Evolutionary conservation across 805 yeast genomes (phyloP), one percentile per base, ranked within the genome.

Genomic region (Yamadazyma paraphyllophila): DNA sequence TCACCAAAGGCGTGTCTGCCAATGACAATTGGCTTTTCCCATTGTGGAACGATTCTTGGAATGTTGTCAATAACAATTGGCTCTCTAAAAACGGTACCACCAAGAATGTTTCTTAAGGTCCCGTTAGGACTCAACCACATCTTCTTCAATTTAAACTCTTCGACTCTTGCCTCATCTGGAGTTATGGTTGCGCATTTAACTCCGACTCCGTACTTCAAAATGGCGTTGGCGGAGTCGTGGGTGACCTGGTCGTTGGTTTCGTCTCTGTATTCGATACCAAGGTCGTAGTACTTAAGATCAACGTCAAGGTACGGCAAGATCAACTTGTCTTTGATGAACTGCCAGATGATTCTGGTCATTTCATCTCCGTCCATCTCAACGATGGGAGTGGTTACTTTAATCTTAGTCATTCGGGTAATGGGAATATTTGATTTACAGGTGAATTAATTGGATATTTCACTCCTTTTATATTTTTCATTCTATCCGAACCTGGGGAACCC

Each of bases 41-140:
- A 92, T 48, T 85, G 85, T 37, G 95, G 88, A 15, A 92, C 85
- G 50, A 90, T 76, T 55, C 96, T 76, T 46, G 98, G 98, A 58
- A 92, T 85, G 56, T 80, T 73, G 47, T 88, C 89, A 58, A 92
- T 88, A 44, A 92, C 88, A 65, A 92, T 92, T 51, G 97, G 96
- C 71, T 91, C 98, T 62, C 98, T 81, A 78, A 92, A 92, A 38
- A 92, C 96, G 25, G 97, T 92, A 49, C 98, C 98, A 41, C 97
- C 97, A 49, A 92, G 74, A 51, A 92, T 85, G 74, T 92, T 92
- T 72, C 98, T 84, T 65, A 92, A 88, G 41, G 98, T 92, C 49
- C 98, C 98, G 69, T 92, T 92, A 53, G 98, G 98, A 12, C 96
- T 88, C 49, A 85, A 77, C 97, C 97, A 92, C 98, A 92, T 92